Conservation (phyloP, 2,329 filamentous ascomycete species). For the Didymella keratinophila region DNA sequence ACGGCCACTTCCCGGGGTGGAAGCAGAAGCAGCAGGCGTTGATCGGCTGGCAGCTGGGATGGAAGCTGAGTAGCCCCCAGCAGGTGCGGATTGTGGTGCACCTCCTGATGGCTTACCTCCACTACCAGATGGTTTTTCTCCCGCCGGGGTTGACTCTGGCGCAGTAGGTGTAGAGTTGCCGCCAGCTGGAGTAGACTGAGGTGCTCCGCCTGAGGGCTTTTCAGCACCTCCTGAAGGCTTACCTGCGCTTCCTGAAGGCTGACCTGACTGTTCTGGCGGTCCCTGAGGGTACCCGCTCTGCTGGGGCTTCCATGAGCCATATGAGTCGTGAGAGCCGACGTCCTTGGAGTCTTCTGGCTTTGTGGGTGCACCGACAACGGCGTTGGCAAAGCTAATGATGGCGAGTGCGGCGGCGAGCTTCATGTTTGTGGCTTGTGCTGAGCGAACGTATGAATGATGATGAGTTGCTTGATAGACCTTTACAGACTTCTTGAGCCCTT, state of each 20-base stretch:
- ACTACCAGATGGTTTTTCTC: neutral
- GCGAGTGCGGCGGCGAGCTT: conserved; percentile 36
- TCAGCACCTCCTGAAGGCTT: neutral
- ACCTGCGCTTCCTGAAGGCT: neutral
- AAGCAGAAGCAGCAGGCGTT: neutral
- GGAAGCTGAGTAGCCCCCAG: neutral
- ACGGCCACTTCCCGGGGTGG: neutral
- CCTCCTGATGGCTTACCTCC: neutral
- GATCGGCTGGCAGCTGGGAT: neutral
- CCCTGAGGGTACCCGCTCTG: neutral
- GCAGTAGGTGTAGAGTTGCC: neutral
- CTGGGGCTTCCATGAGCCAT: conserved; percentile 2
- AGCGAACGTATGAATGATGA: conserved; percentile 10
- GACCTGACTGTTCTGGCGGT: neutral
- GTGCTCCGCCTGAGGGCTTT: neutral
- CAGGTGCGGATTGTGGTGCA: neutral
- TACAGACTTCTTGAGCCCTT: neutral
- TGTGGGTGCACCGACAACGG: conserved; percentile 1
- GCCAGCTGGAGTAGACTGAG: neutral
- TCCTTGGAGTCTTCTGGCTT: conserved; percentile 1
- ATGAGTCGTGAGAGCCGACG: neutral
- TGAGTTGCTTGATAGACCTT: neutral
- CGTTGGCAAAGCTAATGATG: conserved; percentile 29
- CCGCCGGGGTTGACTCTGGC: neutral
- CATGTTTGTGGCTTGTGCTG: conserved; percentile 28